These are phyloP conservation scores for Apostasia ramifera DNA, from an alignment of 106 monocot genomes.

Conservation along the genomic window DNA sequence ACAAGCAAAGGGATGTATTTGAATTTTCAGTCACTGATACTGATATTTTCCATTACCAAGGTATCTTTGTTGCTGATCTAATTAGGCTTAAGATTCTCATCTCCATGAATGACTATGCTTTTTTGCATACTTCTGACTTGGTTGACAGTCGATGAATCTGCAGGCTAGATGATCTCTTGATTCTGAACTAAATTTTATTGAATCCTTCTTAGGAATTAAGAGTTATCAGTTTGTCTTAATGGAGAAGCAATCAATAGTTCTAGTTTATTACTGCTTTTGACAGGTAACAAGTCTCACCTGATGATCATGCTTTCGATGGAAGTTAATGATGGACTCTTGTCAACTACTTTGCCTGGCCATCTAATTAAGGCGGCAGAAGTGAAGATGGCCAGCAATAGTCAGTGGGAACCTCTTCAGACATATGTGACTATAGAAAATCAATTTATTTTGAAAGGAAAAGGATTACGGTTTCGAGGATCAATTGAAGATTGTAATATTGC, in stretches of 20 bases:
- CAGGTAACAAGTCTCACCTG: constrained; percentile 75
- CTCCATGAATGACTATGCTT: too few relatives aligned
- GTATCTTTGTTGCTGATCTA: constrained; percentile 20
- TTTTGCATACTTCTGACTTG: too few relatives aligned
- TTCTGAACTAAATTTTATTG: too few relatives aligned
- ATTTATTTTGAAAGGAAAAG: constrained; percentile 68
- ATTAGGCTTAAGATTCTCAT: too few relatives aligned
- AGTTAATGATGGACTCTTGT: constrained; percentile 61
- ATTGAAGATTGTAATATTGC: constrained; percentile 72
- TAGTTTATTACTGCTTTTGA: background rate
- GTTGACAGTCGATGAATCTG: too few relatives aligned
- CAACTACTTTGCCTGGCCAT: constrained; percentile 47
- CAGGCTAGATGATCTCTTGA: too few relatives aligned
- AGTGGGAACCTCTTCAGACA: constrained; percentile 86
- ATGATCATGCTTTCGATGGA: constrained; percentile 54
- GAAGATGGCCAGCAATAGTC: constrained; percentile 43
- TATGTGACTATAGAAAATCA: constrained; percentile 78
- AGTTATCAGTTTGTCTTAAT: too few relatives aligned
- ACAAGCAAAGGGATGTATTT: constrained; percentile 45
- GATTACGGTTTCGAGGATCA: constrained; percentile 69
- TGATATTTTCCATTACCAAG: constrained; percentile 60
- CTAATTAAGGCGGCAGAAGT: constrained; percentile 54
- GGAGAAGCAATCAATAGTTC: too few relatives aligned
- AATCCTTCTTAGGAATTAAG: too few relatives aligned
- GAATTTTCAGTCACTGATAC: constrained; percentile 53